Evolutionary conservation across 371 early-diverging fungal species (phyloP).

Genomic region (Funneliformis caledonium): DNA sequence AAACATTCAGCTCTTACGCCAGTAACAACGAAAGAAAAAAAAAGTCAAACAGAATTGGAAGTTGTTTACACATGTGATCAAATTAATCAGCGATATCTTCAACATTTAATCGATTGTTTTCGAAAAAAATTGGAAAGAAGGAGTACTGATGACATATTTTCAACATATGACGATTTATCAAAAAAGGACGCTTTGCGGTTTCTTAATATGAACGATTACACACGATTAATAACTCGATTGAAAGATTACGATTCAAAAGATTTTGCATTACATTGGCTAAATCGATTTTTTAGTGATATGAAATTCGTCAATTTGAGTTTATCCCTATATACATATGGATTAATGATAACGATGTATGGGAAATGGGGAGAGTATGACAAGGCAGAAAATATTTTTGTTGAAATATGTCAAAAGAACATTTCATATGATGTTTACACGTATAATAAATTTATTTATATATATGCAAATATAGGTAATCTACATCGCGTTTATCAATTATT

Average conservation of each 20-base stretch:
- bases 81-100: background rate
- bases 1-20: background rate
- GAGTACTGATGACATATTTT: background rate
- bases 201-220: background rate
- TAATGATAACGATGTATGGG: conserved; percentile 10
- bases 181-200: background rate
- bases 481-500: background rate
- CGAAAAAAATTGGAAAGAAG: background rate
- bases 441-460: background rate
- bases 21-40: background rate
- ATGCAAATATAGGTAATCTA: conserved; percentile 11
- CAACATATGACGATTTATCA: conserved; percentile 7
- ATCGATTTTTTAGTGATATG: conserved; percentile 16
- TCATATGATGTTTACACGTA: background rate
- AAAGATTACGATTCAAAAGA: background rate
- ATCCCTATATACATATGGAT: background rate
- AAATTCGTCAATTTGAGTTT: background rate
- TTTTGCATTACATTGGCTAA: conserved; percentile 10
- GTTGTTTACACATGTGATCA: background rate
- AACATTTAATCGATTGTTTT: background rate
- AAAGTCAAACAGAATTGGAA: background rate
- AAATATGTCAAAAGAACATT: conserved; percentile 8
- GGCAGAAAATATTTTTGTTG: background rate
- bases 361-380: background rate
- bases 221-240: background rate